Evolutionary conservation across 768 basidiomycete genomes (phyloP).

Genomic region (Suillus weaverae): DNA sequence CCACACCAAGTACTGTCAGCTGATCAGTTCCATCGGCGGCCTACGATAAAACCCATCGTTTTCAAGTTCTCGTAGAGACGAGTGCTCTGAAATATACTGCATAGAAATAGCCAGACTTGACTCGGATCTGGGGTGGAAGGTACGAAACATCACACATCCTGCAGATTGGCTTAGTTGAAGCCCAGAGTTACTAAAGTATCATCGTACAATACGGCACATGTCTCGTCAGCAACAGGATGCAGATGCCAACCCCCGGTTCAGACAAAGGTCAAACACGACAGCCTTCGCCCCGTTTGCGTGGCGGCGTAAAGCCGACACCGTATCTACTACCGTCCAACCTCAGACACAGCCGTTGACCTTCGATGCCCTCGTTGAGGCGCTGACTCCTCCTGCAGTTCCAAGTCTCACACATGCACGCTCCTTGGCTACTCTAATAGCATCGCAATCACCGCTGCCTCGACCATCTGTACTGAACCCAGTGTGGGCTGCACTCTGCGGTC

Average conservation of each 20-base stretch:
- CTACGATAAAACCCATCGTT: not conserved
- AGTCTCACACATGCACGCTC: conserved; percentile 63
- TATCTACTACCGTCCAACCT: conserved; percentile 28
- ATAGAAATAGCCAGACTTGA: not conserved
- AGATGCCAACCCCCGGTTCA: conserved; percentile 29
- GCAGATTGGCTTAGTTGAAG: not conserved
- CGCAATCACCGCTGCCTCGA: conserved; percentile 56
- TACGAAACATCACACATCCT: not conserved
- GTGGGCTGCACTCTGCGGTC: conserved; percentile 56
- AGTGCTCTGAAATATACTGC: not conserved
- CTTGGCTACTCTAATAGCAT: conserved; percentile 51
- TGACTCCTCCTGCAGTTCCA: conserved; percentile 59
- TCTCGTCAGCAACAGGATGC: conserved; percentile 33
- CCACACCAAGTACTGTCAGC: not conserved
- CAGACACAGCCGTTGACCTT: conserved; percentile 30
- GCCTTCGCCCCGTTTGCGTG: conserved; percentile 42
- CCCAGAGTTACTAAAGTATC: not conserved
- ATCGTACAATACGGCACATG: conserved; percentile 18
- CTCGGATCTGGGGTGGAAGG: not conserved
- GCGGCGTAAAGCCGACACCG: conserved; percentile 37
- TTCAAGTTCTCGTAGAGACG: not conserved
- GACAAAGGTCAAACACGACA: conserved; percentile 45
- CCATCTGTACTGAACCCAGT: conserved; percentile 57
- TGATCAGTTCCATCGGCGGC: not conserved
- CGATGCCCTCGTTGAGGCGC: conserved; percentile 47